Evolutionary conservation across 2,329 filamentous ascomycete genomes (phyloP).

Genomic region (Triangularia verruculosa): DNA sequence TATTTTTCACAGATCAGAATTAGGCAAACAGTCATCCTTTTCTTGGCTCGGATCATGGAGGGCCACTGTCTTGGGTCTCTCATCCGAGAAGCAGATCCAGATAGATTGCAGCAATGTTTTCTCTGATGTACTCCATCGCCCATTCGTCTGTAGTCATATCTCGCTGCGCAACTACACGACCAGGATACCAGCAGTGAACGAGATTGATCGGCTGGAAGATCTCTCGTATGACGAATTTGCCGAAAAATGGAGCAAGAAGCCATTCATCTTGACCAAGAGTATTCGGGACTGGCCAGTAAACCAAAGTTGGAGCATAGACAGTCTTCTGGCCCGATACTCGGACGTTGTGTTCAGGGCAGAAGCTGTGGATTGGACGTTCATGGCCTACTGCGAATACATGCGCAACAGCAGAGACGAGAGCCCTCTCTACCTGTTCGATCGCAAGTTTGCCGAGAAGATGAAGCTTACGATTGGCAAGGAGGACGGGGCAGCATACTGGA

Average conservation of each 20-base stretch:
- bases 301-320: slow-evolving; percentile 68
- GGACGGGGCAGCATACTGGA: slow-evolving; percentile 64
- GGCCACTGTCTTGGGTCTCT: slow-evolving; percentile 66
- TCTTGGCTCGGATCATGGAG: slow-evolving; percentile 84
- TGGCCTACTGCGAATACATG: slow-evolving; percentile 83
- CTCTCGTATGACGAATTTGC: slow-evolving; percentile 73
- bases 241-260: slow-evolving; percentile 69
- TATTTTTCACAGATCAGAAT: slow-evolving; percentile 31
- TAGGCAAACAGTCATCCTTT: slow-evolving; percentile 41
- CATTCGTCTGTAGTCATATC: slow-evolving; percentile 84
- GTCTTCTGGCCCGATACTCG: slow-evolving; percentile 61
- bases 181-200: slow-evolving; percentile 70
- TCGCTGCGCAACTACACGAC: slow-evolving; percentile 62
- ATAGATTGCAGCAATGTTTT: slow-evolving; percentile 77
- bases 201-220: slow-evolving; percentile 66
- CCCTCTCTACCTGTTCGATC: slow-evolving; percentile 89
- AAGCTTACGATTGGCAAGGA: slow-evolving; percentile 57
- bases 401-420: slow-evolving; percentile 76
- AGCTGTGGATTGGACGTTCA: slow-evolving; percentile 86
- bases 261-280: slow-evolving; percentile 81
- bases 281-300: slow-evolving; percentile 80
- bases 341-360: slow-evolving; percentile 78
- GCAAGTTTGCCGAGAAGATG: slow-evolving; percentile 85
- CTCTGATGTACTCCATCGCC: slow-evolving; percentile 85
- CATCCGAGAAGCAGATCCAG: slow-evolving; percentile 46